These are phyloP conservation scores for Sugiyamaella boreocaroliniensis DNA, from an alignment of 805 yeast species.

Conservation along the genomic window DNA sequence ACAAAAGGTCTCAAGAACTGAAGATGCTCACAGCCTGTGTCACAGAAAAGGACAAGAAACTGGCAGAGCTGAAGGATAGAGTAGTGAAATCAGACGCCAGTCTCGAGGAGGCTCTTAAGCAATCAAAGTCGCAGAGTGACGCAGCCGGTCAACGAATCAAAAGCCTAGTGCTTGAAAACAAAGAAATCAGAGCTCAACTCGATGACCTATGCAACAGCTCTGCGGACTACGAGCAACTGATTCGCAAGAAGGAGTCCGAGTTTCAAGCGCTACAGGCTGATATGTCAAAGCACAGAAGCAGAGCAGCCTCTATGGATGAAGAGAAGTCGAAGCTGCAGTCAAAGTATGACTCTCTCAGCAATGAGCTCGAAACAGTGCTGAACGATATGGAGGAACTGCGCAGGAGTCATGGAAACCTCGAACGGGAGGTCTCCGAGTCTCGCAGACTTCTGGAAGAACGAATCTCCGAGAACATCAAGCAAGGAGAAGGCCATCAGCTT, in stretches of 20 bases:
- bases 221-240: conserved; percentile 31
- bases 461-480: conserved; percentile 17
- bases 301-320: conserved; percentile 9
- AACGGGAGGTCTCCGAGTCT: conserved; percentile 41
- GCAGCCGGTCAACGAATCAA: conserved; percentile 35
- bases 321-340: conserved; percentile 11
- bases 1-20: conserved; percentile 16
- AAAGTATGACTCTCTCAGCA: conserved; percentile 10
- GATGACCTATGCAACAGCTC: conserved; percentile 34
- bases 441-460: conserved; percentile 37
- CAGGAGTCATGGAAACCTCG: conserved; percentile 25
- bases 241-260: conserved; percentile 26
- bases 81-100: conserved; percentile 24
- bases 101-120: conserved; percentile 20
- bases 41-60: conserved; percentile 25
- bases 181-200: conserved; percentile 37
- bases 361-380: conserved; percentile 24
- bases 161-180: conserved; percentile 40
- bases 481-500: conserved; percentile 16
- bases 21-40: conserved; percentile 21
- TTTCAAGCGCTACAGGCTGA: conserved; percentile 15
- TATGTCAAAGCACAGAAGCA: conserved; percentile 5
- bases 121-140: conserved; percentile 18
- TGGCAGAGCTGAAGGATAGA: conserved; percentile 26
- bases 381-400: conserved; percentile 22